phyloP scores from a whole-genome alignment of 2,329 filamentous ascomycete genomes.

The Seiridium unicorne region DNA sequence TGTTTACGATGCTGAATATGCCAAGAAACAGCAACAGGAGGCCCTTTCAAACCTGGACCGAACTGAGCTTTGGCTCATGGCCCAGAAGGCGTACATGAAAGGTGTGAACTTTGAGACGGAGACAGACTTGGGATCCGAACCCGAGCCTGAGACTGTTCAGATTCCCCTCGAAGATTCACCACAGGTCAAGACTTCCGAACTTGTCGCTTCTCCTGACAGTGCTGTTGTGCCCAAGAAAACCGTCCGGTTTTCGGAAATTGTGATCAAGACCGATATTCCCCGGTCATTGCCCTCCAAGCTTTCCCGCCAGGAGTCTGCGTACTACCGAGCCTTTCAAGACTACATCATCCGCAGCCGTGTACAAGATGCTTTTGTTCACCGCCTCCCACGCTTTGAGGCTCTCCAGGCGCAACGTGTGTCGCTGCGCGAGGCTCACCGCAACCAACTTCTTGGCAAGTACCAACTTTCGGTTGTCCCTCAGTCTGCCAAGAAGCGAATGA shows the following conservation, averaged over 20 bases:
- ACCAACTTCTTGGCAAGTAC: constrained; percentile 82
- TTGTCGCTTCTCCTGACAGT: constrained; percentile 19
- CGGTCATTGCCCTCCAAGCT: constrained; percentile 53
- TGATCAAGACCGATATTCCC: constrained; percentile 43
- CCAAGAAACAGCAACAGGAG: constrained; percentile 67
- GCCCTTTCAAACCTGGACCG: constrained; percentile 76
- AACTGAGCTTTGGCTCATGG: constrained; percentile 81
- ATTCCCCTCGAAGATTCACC: constrained; percentile 28
- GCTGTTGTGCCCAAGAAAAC: constrained; percentile 51
- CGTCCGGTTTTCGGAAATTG: constrained; percentile 68
- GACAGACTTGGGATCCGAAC: constrained; percentile 29
- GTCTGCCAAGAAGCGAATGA: constrained; percentile 70
- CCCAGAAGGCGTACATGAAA: constrained; percentile 75
- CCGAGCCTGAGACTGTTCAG: constrained; percentile 34
- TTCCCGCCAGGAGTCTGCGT: constrained; percentile 67
- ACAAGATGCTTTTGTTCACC: constrained; percentile 80
- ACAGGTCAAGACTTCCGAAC: constrained; percentile 22
- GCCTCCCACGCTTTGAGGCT: constrained; percentile 81
- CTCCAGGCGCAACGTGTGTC: constrained; percentile 81
- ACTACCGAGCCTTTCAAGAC: constrained; percentile 84
- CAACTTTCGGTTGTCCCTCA: constrained; percentile 69
- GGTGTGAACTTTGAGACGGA: constrained; percentile 59
- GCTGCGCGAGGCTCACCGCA: constrained; percentile 69
- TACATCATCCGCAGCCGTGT: constrained; percentile 64
- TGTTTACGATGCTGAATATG: constrained; percentile 75